Evolutionary conservation across 306 rosid genomes (phyloP), one percentile per base, ranked within the genome.

Genomic region (Luffa acutangula): DNA sequence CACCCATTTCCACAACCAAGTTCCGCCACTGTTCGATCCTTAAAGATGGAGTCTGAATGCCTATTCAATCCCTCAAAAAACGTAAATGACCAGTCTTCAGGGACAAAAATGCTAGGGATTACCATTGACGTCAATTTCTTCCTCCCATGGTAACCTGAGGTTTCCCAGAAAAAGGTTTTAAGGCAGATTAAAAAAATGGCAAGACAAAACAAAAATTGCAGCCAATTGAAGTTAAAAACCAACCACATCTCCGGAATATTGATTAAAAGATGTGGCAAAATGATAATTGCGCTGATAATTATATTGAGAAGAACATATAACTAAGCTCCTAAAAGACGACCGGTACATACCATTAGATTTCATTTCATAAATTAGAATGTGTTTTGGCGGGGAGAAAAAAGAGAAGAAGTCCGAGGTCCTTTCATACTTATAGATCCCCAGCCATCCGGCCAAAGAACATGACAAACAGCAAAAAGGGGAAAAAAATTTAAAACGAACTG

Each of bases 1-100:
- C 99, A 95, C 52, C 99, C 99, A 87, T 95, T 95, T 63, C 99
- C 99, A 83, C 99, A 95, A 75, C 99, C 99, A 78, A 95, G 91
- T 88, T 95, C 99, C 12, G 96, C 85, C 62, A 95, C 83, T 46
- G 88, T 79, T 86, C 86, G 89, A 83, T 92, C 99, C 86, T 88
- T 91, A 86, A 95, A 95, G 77, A 93, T 89, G 42, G 99, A 92
- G 65, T 90, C 96, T 3, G 96, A 85, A 49, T 93, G 91, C 78
- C 97, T 87, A 78, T 93, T 95, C 58, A 92, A 81, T 79, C 99
- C 99, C 88, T 95, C 99, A 36, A 84, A 95, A 72, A 95, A 95
- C 4, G 99, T 95, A 77, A 87, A 95, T 46, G 99, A 95, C 99
- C 99, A 95, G 75, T 95, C 97, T 48, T 95, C 97, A 7, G 99